Evolutionary conservation across 306 rosid species (phyloP).

Genomic region (Medicago arabica): DNA sequence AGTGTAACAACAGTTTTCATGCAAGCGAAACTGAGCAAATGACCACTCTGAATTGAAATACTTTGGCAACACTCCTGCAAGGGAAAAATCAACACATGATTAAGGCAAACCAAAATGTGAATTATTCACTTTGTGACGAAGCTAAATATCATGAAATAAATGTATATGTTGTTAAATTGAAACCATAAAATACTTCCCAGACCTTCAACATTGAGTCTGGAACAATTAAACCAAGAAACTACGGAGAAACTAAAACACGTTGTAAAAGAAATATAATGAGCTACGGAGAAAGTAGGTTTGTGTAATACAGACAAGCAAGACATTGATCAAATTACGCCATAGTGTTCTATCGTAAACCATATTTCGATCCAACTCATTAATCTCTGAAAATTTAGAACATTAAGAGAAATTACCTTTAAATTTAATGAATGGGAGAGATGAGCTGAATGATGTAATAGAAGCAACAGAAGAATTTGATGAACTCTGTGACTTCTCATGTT

Average conservation of each 20-base stretch:
- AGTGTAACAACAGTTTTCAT: constrained; percentile 59
- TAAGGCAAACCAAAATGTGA: neutral
- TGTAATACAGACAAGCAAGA: neutral
- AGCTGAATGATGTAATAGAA: constrained; percentile 53
- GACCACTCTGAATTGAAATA: constrained; percentile 76
- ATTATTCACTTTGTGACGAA: neutral
- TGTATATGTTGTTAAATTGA: neutral
- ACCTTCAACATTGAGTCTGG: neutral
- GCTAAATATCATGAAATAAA: constrained; percentile 18
- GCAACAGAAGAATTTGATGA: constrained; percentile 49
- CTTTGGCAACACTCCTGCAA: constrained; percentile 34
- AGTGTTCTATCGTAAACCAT: no score
- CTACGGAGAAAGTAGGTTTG: neutral
- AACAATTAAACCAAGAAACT: neutral
- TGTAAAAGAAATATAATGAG: neutral
- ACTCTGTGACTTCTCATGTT: constrained; percentile 48
- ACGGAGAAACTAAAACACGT: neutral
- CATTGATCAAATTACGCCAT: no score
- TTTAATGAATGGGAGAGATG: constrained; percentile 63
- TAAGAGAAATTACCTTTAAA: constrained; percentile 53
- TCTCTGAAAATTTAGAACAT: no score
- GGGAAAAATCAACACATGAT: neutral
- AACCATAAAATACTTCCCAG: neutral
- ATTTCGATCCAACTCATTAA: no score
- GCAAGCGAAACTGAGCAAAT: constrained; percentile 74